Percentiles rank a stretch among this genome's conserved stretches.
phyloP scores from a whole-genome alignment of 2,329 filamentous ascomycete genomes.

The Xylariaceae sp. region DNA sequence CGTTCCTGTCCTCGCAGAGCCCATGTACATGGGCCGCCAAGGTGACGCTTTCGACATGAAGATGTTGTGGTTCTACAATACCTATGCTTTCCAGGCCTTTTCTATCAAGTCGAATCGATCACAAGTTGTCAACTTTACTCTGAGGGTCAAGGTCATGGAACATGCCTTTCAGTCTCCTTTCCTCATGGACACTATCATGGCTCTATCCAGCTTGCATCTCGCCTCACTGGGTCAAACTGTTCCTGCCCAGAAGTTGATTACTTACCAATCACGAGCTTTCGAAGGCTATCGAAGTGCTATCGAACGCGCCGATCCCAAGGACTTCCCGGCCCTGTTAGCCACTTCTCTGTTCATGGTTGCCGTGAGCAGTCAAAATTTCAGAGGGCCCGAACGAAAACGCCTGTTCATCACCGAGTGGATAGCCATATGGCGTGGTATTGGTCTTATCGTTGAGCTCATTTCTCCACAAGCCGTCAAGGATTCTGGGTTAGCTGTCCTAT shows the following conservation, averaged over 20 bases:
- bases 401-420: conserved; percentile 56
- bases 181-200: conserved; percentile 53
- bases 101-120: conserved; percentile 36
- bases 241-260: conserved; percentile 36
- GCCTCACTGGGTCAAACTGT: conserved; percentile 38
- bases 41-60: conserved; percentile 44
- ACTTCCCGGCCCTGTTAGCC: conserved; percentile 48
- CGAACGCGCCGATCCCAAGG: conserved; percentile 40
- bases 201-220: conserved; percentile 48
- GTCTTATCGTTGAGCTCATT: conserved; percentile 44
- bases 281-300: conserved; percentile 51
- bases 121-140: conserved; percentile 37
- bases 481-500: conserved; percentile 44
- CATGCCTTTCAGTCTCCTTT: conserved; percentile 51
- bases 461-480: conserved; percentile 29
- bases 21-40: conserved; percentile 33
- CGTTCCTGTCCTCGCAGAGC: conserved; percentile 30
- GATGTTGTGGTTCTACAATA: conserved; percentile 53
- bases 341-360: conserved; percentile 50
- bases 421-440: conserved; percentile 51
- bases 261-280: conserved; percentile 48
- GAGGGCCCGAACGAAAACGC: conserved; percentile 40
- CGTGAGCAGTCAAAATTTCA: conserved; percentile 48
- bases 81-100: conserved; percentile 44
- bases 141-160: conserved; percentile 45